A percentile compares a stretch with the other conserved stretches of the same genome.
These are phyloP conservation scores for Fusarium sublunatum DNA, from an alignment of 2,329 filamentous ascomycete species.

Conservation along the genomic window DNA sequence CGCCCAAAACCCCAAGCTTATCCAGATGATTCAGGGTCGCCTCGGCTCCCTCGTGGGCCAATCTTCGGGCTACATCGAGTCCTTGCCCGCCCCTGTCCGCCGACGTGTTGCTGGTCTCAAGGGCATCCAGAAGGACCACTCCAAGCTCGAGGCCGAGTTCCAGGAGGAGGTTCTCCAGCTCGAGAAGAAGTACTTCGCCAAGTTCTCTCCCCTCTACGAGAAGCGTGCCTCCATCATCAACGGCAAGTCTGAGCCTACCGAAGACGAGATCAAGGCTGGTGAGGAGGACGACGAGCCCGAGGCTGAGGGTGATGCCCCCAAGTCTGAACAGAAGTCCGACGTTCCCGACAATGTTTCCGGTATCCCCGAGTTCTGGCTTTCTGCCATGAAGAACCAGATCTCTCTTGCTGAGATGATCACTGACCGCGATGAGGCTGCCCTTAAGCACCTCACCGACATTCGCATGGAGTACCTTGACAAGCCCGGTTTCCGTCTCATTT, in stretches of 20 bases:
- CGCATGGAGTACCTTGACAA: slow-evolving; percentile 99
- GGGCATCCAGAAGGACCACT: slow-evolving; percentile 98
- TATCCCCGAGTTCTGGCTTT: slow-evolving; percentile 99
- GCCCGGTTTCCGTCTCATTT: slow-evolving; percentile 97
- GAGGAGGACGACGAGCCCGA: slow-evolving; percentile 82
- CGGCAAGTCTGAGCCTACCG: slow-evolving; percentile 84
- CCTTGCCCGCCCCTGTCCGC: slow-evolving; percentile 87
- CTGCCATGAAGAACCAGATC: slow-evolving; percentile 99
- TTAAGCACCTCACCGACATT: slow-evolving; percentile 90
- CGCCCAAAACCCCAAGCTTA: slow-evolving; percentile 92
- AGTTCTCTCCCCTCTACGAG: slow-evolving; percentile 97
- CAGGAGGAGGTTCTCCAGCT: slow-evolving; percentile 98
- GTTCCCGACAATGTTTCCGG: slow-evolving; percentile 71
- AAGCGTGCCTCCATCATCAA: slow-evolving; percentile 95
- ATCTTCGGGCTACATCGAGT: slow-evolving; percentile 98
- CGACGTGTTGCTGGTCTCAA: slow-evolving; percentile 95
- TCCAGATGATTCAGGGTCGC: slow-evolving; percentile 98
- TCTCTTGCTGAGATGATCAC: slow-evolving; percentile 99
- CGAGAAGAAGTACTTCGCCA: slow-evolving; percentile 99
- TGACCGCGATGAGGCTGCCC: slow-evolving; percentile 92
- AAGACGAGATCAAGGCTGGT: slow-evolving; percentile 86
- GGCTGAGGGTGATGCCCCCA: slow-evolving; percentile 72
- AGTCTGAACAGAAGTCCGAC: slow-evolving; percentile 67
- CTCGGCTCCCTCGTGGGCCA: slow-evolving; percentile 92
- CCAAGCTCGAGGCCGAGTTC: slow-evolving; percentile 97